Evolutionary conservation across 768 basidiomycete genomes (phyloP), one percentile per base, ranked within the genome.

Genomic region (Mycena filopes): DNA sequence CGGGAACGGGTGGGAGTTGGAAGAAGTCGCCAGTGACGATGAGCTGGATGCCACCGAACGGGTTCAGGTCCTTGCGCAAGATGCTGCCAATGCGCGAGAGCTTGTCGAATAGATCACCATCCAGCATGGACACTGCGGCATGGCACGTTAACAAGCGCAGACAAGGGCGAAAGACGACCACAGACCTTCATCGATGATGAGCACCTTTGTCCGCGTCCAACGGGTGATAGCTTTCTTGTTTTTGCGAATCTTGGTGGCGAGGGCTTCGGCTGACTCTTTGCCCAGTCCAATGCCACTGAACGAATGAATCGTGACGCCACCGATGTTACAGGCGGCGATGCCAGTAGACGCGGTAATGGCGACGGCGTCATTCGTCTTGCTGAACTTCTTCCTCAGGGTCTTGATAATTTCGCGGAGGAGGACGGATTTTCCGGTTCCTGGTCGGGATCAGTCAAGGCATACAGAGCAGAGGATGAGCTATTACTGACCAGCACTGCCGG

Each of bases 1-100:
- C 96, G 9, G 82, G 82, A 0, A 99, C 96, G 2, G 98, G 98
- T 0, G 98, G 98, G 6, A 99, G 86, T 75, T 99, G 97, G 81
- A 99, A 98, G 80, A 99, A 99, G 74, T 99, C 98, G 10, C 98
- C 98, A 2, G 96, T 97, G 25, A 98, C 90, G 64, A 99, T 83
- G 42, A 98, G 79, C 93, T 99, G 97, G 28, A 99, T 96, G 2
- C 95, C 98, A 40, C 98, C 98, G 65, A 98, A 99, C 0, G 98
- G 94, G 38, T 82, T 79, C 0, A 72, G n/a, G 2, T 82, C 86
- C 67, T 87, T 88, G 49, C 92, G 82, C 40, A 99, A 60, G 1
- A 81, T 76, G 64, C 83, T 78, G 2, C 89, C 96, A 41, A 99
- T 88, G 31, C 72, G 80, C 2, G 88, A 87, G 12, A 99, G 83